Evolutionary conservation across 768 basidiomycete genomes (phyloP).

Genomic region (Xerocomellus amylosporus): DNA sequence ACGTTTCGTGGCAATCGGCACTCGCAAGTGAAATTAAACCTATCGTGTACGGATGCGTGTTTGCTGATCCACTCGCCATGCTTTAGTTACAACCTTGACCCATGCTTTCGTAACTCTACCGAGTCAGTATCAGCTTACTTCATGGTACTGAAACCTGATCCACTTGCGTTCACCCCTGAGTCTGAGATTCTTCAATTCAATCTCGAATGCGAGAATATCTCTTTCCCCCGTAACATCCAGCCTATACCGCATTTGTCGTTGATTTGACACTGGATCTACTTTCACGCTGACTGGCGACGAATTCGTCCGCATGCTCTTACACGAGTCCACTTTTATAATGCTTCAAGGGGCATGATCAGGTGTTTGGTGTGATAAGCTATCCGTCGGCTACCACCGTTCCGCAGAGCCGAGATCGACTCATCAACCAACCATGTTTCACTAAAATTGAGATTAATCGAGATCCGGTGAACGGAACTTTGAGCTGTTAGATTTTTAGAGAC

Average conservation of each 20-base stretch:
- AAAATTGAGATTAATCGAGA: background rate
- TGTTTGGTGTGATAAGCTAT: constrained; percentile 1
- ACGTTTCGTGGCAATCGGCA: constrained; percentile 5
- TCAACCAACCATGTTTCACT: constrained; percentile 3
- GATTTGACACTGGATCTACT: constrained; percentile 10
- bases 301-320: background rate
- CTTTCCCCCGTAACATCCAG: constrained; percentile 11
- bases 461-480: background rate
- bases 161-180: constrained; percentile 25
- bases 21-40: background rate
- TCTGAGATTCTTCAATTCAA: constrained; percentile 21
- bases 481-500: too few relatives aligned
- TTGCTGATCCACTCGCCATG: constrained; percentile 8
- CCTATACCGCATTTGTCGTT: constrained; percentile 6
- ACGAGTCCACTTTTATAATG: background rate
- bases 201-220: constrained; percentile 22
- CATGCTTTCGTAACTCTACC: constrained; percentile 11
- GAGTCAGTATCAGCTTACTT: constrained; percentile 7
- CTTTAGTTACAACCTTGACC: constrained; percentile 3
- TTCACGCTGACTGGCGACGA: constrained; percentile 2
- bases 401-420: background rate
- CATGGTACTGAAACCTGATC: constrained; percentile 24
- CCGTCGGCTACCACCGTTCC: constrained; percentile 4
- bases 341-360: constrained; percentile 10
- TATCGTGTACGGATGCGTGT: background rate